Evolutionary conservation across 2,329 filamentous ascomycete species (phyloP).

Genomic region (Penicillium sp.): DNA sequence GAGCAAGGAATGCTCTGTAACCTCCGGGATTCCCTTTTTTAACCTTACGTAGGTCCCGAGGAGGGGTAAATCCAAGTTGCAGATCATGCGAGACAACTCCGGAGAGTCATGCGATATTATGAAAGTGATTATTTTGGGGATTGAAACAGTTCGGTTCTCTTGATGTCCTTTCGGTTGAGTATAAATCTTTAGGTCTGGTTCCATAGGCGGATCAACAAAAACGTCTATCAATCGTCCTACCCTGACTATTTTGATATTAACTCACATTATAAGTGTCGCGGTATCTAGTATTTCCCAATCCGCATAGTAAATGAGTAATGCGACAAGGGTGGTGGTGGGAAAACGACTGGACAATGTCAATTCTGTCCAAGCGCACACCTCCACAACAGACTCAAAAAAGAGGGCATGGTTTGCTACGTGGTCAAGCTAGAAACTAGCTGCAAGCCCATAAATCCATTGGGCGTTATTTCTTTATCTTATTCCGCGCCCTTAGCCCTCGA

Average conservation of each 20-base stretch:
- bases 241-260: constrained; percentile 4
- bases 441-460: constrained; percentile 8
- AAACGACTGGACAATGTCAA: constrained; percentile 7
- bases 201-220: not conserved
- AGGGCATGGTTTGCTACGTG: constrained; percentile 6
- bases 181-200: not conserved
- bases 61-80: constrained; percentile 26
- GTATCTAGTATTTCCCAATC: not conserved
- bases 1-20: constrained; percentile 18
- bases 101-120: constrained; percentile 22
- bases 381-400: constrained; percentile 7
- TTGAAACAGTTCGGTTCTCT: not conserved
- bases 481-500: not conserved
- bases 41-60: constrained; percentile 23
- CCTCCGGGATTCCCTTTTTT: constrained; percentile 7
- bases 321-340: constrained; percentile 17
- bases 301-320: constrained; percentile 11
- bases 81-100: constrained; percentile 26
- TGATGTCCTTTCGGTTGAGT: not conserved
- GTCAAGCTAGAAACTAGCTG: constrained; percentile 10
- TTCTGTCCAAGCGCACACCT: constrained; percentile 8
- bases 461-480: constrained; percentile 6
- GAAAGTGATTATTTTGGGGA: not conserved
- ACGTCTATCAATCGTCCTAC: constrained; percentile 5
- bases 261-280: constrained; percentile 15